Percentiles rank a stretch among this genome's conserved stretches.
These are phyloP conservation scores for Pseudogymnoascus sp. DNA, from an alignment of 2,329 filamentous ascomycete species.

Conservation along the genomic window DNA sequence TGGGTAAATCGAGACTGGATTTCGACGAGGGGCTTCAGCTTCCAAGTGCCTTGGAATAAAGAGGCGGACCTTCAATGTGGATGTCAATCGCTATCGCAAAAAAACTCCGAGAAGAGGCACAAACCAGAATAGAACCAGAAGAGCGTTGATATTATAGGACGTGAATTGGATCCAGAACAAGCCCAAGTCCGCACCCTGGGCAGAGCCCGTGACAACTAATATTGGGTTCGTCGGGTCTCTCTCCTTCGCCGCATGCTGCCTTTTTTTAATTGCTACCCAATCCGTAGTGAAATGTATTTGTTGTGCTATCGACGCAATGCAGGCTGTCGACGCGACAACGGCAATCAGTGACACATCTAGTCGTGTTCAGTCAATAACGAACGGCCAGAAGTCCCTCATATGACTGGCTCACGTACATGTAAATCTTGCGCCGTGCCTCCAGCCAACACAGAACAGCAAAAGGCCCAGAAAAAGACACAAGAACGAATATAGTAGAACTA, in stretches of 20 bases:
- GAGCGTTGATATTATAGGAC: constrained; percentile 11
- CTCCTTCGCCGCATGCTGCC: background rate
- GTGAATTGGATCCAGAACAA: constrained; percentile 14
- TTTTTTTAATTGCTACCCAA: constrained; percentile 1
- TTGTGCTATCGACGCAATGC: constrained; percentile 1
- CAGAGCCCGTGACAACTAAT: background rate
- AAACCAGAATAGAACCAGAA: constrained; percentile 13
- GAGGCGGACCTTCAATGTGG: background rate
- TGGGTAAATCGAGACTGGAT: background rate
- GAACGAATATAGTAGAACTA: constrained; percentile 10
- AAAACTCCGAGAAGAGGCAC: background rate
- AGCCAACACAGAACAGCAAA: constrained; percentile 8
- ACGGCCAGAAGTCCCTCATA: too few relatives aligned
- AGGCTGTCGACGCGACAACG: background rate
- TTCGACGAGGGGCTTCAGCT: background rate
- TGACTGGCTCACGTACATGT: constrained; percentile 1
- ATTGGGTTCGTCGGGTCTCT: background rate
- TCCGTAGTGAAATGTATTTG: constrained; percentile 10
- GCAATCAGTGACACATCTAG: constrained; percentile 9
- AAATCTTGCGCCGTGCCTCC: constrained; percentile 6
- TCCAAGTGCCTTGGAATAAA: constrained; percentile 4
- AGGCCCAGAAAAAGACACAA: constrained; percentile 6
- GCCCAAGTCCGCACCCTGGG: constrained; percentile 10
- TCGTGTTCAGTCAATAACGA: background rate
- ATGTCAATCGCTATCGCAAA: background rate